phyloP scores from a whole-genome alignment of 2,329 filamentous ascomycete genomes.

The Hymenoscyphus albidus region DNA sequence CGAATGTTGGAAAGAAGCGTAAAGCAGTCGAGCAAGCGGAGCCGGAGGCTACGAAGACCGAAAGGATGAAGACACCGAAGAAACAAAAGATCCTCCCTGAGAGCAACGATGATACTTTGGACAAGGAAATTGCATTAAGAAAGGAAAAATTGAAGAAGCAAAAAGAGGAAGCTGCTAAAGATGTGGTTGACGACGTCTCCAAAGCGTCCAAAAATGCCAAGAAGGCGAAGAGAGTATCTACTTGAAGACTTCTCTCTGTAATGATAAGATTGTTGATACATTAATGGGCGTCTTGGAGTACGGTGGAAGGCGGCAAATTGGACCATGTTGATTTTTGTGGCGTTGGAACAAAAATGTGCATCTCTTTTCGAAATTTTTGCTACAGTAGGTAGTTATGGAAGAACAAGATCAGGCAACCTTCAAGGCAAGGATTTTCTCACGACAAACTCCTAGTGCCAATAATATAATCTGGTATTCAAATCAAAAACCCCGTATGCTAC shows the following conservation, averaged over 20 bases:
- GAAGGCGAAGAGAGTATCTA: slow-evolving; percentile 6
- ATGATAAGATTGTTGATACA: neutral
- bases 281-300: slow-evolving; percentile 15
- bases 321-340: neutral
- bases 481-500: neutral
- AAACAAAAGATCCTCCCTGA: slow-evolving; percentile 29
- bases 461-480: slow-evolving; percentile 1
- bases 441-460: neutral
- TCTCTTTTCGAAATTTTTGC: neutral
- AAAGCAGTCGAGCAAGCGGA: slow-evolving; percentile 36
- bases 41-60: slow-evolving; percentile 27
- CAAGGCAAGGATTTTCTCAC: neutral
- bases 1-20: slow-evolving; percentile 59
- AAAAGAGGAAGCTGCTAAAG: slow-evolving; percentile 34
- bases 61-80: slow-evolving; percentile 39
- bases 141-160: slow-evolving; percentile 38
- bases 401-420: neutral
- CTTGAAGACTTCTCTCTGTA: neutral
- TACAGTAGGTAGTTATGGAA: neutral
- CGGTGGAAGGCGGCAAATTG: neutral
- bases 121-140: slow-evolving; percentile 35
- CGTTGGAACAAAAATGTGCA: slow-evolving; percentile 6
- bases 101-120: slow-evolving; percentile 36
- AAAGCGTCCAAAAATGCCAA: slow-evolving; percentile 14
- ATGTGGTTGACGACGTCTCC: slow-evolving; percentile 27